Percentiles rank a stretch among this genome's conserved stretches.
Conservation (phyloP, 2,329 filamentous ascomycete genomes). For the Fusarium euwallaceae region DNA sequence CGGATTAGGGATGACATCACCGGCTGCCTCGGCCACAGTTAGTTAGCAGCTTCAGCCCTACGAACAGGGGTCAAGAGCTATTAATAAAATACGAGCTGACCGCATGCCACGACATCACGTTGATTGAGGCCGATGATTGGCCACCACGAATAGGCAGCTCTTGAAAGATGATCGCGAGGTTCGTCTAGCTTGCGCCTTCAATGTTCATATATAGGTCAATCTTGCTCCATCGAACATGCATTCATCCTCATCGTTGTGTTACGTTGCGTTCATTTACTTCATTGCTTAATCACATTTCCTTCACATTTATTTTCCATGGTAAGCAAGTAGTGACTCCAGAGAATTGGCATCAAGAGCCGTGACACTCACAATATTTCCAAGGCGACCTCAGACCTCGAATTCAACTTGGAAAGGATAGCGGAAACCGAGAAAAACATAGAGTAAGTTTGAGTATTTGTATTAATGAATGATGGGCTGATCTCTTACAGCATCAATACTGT, state of each 20-base stretch:
- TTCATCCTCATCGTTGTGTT: background rate
- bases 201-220: background rate
- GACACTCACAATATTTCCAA: background rate
- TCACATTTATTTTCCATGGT: background rate
- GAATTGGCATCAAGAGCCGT: rapidly evolving
- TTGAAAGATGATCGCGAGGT: background rate
- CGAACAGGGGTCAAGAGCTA: background rate
- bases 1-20: background rate
- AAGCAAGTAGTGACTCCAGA: background rate
- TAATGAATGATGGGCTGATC: background rate
- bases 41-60: background rate
- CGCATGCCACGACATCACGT: background rate
- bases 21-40: background rate
- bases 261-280: no score
- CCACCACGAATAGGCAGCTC: background rate
- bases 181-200: background rate
- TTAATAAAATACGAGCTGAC: constrained; percentile 8
- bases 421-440: background rate
- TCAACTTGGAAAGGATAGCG: background rate
- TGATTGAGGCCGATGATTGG: background rate
- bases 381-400: background rate
- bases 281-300: background rate
- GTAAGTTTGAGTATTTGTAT: background rate
- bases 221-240: background rate
- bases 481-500: background rate